These are phyloP conservation scores for Sungouiozyma ichnusensis DNA, from an alignment of 805 yeast genomes.

Conservation along the genomic window DNA sequence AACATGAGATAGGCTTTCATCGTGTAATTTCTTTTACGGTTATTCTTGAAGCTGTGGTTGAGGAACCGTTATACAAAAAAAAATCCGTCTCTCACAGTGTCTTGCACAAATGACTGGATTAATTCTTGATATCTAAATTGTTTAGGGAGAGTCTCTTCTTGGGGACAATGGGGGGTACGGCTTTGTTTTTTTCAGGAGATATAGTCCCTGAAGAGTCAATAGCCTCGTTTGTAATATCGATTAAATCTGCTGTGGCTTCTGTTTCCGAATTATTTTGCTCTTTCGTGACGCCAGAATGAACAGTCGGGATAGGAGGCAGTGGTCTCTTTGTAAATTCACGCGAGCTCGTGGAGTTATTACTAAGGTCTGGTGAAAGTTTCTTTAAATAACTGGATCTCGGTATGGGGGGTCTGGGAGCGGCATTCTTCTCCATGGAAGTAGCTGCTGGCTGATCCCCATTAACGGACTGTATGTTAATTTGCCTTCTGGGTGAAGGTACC, in stretches of 20 bases:
- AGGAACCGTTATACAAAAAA: no score
- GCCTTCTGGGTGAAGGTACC: not conserved
- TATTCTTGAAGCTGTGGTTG: no score
- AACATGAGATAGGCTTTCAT: no score
- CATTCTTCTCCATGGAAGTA: not conserved
- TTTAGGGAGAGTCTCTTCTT: conserved; percentile 16
- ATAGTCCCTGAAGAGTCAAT: not conserved
- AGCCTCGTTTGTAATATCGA: not conserved
- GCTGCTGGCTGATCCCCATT: no score
- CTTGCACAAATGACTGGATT: not conserved
- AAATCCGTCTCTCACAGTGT: no score
- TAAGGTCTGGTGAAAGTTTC: not conserved
- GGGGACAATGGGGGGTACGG: conserved; percentile 2
- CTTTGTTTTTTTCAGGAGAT: conserved; percentile 1
- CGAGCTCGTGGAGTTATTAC: not conserved
- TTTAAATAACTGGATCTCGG: not conserved
- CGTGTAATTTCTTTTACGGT: no score
- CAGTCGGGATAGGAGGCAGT: not conserved
- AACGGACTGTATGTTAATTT: not conserved
- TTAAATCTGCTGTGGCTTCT: not conserved
- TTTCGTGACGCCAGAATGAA: not conserved
- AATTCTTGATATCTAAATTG: conserved; percentile 4
- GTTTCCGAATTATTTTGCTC: not conserved
- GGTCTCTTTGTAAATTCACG: not conserved
- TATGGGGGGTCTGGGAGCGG: not conserved